These are phyloP conservation scores for Hyaloscypha variabilis DNA, from an alignment of 495 filamentous ascomycete species.

Conservation along the genomic window DNA sequence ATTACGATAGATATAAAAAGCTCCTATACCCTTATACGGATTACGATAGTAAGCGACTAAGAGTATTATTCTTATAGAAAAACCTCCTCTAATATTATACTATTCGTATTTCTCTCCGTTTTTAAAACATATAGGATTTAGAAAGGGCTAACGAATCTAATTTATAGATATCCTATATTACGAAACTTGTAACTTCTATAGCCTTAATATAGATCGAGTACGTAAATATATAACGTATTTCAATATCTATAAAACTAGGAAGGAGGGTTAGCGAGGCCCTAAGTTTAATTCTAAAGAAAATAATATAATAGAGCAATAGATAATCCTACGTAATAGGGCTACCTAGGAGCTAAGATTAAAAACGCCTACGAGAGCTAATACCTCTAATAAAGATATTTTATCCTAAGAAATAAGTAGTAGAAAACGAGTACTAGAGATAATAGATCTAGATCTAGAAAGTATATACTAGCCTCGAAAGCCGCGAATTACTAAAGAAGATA, in stretches of 20 bases:
- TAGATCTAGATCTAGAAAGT: neutral
- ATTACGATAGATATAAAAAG: neutral
- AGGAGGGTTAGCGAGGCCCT: neutral
- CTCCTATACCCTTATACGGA: neutral
- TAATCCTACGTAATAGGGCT: neutral
- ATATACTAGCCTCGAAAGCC: neutral
- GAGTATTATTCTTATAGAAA: slow-evolving; percentile 8
- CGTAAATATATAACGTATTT: neutral
- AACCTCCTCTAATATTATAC: slow-evolving; percentile 2
- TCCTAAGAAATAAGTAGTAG: neutral
- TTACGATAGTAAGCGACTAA: neutral
- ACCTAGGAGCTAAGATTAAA: neutral
- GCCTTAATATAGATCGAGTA: neutral
- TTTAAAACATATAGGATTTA: too few species aligned
- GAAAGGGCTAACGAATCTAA: neutral
- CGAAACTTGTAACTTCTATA: slow-evolving; percentile 1
- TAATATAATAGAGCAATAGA: neutral
- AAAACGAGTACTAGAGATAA: neutral
- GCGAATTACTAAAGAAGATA: neutral
- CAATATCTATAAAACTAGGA: neutral
- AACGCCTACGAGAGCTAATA: neutral
- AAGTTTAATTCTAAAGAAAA: neutral
- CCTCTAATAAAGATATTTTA: neutral
- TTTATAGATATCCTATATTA: neutral
- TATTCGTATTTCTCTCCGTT: neutral